Base-by-base conservation (phyloP, 768 basidiomycete genomes). In the Omphalotus guepiniiformis region DNA sequence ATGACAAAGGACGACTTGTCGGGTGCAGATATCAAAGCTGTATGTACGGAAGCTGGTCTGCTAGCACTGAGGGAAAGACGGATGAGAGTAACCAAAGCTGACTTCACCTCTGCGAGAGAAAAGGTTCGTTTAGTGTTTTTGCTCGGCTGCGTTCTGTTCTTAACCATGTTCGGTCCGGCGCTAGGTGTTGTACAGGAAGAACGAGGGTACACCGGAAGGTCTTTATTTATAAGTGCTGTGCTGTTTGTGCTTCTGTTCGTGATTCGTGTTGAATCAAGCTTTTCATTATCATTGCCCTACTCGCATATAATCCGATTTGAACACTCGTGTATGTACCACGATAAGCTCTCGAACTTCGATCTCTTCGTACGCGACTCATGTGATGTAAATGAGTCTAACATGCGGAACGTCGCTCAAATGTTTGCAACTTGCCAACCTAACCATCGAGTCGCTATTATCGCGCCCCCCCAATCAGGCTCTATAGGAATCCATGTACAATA, bases 21-120 rank as follows among this genome's bases (percentile, higher is more conserved):
- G 11, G 96, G 96, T 38, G 96, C 96, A 2, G 96, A 99, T 60
- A 98, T 99, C 76, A 98, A 98, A 71, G 96, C 95, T 1, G 91
- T 98, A 4, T 97, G 94, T 64, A 98, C 96, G 5, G 96, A 99
- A 63, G 95, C 96, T n/a, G 96, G 96, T 55, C 66, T 99, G 42
- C 74, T 98, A 27, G 96, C 96, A 4, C 72, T 99, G 50, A 79
- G 96, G 54, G 96, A 99, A 65, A 76, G 96, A 46, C 76, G 96
- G 52, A 98, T 94, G 93, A 75, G 88, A 61, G 95, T 97, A 12
- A 89, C 81, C 27, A 93, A 96, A 69, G 78, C 75, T 6, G 95
- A 98, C 66, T 91, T 98, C 58, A 85, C 89, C 3, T 63, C 84
- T 11, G 95, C 95, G 3, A 73, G 94, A 62, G 95, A 97, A 74